Percentiles rank a stretch among this genome's conserved stretches.
These are phyloP conservation scores for Umbelopsis sp. DNA, from an alignment of 192 early-diverging fungal species.

Conservation along the genomic window DNA sequence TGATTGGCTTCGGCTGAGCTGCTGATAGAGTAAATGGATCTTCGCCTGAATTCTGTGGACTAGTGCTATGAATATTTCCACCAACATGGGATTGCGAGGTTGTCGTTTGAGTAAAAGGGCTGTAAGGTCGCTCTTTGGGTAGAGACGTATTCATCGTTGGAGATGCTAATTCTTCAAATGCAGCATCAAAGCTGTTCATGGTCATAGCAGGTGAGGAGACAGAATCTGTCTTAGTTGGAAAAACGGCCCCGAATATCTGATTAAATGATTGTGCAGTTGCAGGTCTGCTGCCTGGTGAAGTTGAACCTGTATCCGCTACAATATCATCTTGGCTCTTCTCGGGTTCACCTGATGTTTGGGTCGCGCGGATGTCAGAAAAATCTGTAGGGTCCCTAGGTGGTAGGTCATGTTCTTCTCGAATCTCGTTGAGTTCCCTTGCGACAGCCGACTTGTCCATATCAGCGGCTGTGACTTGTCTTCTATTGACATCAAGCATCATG, in stretches of 20 bases:
- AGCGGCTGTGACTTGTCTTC: conserved; percentile 57
- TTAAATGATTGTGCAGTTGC: conserved; percentile 6
- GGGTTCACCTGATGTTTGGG: too few species aligned
- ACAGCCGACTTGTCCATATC: conserved; percentile 65
- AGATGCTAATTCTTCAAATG: neutral
- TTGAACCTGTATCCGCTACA: neutral
- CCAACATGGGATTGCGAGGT: neutral
- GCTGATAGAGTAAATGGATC: neutral
- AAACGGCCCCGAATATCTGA: neutral
- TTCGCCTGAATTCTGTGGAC: neutral
- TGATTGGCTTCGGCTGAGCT: neutral
- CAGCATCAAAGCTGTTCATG: conserved; percentile 15
- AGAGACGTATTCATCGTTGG: neutral
- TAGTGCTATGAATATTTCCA: neutral
- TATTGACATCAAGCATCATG: conserved; percentile 65
- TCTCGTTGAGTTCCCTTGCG: conserved; percentile 50
- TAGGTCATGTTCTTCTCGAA: conserved; percentile 30
- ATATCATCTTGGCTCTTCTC: neutral
- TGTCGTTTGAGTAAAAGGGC: neutral
- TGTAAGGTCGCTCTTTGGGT: conserved; percentile 6
- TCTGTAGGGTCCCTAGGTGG: neutral
- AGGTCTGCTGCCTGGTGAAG: neutral
- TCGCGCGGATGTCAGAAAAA: too few species aligned
- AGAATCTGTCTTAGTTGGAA: neutral
- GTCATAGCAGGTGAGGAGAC: neutral